These are phyloP conservation scores for Henckelia pumila DNA, from an alignment of 257 asterid genomes.

Conservation along the genomic window DNA sequence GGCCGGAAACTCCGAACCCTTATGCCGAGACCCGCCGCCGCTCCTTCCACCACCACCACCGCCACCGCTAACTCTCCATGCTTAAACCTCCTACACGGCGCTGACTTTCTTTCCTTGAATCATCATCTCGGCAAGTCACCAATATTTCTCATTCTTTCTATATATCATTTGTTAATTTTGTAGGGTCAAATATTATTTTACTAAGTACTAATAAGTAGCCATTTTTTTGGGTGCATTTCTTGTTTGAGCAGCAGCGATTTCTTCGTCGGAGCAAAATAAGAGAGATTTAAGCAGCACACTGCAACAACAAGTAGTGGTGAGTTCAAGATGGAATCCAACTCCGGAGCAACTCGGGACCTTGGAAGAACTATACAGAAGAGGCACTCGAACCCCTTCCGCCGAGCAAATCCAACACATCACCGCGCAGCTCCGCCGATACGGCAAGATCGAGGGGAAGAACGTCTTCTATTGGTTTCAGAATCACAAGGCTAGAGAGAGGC, in stretches of 20 bases:
- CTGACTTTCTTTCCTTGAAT: slow-evolving; percentile 65
- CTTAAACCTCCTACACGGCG: slow-evolving; percentile 41
- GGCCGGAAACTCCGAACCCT: slow-evolving; percentile 63
- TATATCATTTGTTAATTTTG: no score
- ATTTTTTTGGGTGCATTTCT: no score
- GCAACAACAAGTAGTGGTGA: slow-evolving; percentile 86
- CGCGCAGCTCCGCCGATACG: slow-evolving; percentile 69
- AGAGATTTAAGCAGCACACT: slow-evolving; percentile 47
- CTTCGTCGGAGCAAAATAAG: slow-evolving; percentile 62
- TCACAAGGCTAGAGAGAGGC: slow-evolving; percentile 92
- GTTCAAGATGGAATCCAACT: slow-evolving; percentile 96
- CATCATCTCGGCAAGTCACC: slow-evolving; percentile 56
- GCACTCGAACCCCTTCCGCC: slow-evolving; percentile 85
- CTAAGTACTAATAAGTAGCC: no score
- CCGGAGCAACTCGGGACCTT: slow-evolving; percentile 88
- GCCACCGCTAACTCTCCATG: slow-evolving; percentile 21
- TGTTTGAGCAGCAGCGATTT: slow-evolving; percentile 39
- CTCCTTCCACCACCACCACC: no score
- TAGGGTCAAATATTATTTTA: no score
- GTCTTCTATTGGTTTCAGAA: slow-evolving; percentile 97
- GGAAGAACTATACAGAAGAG: slow-evolving; percentile 75
- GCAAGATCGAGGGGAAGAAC: slow-evolving; percentile 93
- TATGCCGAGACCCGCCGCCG: slow-evolving; percentile 48
- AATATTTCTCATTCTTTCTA: background rate
- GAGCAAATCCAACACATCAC: slow-evolving; percentile 94